phyloP scores from a whole-genome alignment of 768 basidiomycete genomes.

The Leccinum uliginosum region DNA sequence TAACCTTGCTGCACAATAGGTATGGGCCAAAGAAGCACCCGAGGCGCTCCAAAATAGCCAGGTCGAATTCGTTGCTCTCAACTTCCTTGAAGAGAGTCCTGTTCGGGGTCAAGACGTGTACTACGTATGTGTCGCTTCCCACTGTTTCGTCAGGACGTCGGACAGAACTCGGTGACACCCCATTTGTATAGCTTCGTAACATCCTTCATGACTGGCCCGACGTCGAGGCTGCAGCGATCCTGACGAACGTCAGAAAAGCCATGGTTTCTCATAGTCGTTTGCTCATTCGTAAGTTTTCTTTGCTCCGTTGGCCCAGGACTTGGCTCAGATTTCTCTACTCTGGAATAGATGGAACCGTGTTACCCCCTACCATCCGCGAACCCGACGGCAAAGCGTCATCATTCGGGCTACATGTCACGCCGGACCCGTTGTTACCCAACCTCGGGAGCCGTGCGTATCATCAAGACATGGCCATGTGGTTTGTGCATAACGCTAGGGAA shows the following conservation, averaged over 20 bases:
- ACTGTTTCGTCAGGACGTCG: not conserved
- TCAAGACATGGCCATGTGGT: constrained; percentile 46
- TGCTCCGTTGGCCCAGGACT: not conserved
- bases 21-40: not conserved
- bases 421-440: constrained; percentile 44
- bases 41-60: constrained; percentile 11
- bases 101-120: not conserved
- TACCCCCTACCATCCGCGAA: constrained; percentile 11
- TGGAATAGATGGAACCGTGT: constrained; percentile 17
- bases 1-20: not conserved
- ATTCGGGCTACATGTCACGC: constrained; percentile 27
- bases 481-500: constrained; percentile 38
- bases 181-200: constrained; percentile 16
- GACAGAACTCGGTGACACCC: not conserved
- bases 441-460: constrained; percentile 41
- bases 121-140: not conserved
- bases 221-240: constrained; percentile 27
- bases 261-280: constrained; percentile 29
- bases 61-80: not conserved
- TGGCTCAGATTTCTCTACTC: not conserved
- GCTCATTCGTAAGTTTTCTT: constrained; percentile 29
- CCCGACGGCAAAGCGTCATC: not conserved
- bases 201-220: constrained; percentile 37
- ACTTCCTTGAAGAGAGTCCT: not conserved
- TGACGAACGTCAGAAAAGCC: constrained; percentile 27